Evolutionary conservation across 495 filamentous ascomycete species (phyloP), one percentile per base, ranked within the genome.

Genomic region (Emericellopsis terricola): DNA sequence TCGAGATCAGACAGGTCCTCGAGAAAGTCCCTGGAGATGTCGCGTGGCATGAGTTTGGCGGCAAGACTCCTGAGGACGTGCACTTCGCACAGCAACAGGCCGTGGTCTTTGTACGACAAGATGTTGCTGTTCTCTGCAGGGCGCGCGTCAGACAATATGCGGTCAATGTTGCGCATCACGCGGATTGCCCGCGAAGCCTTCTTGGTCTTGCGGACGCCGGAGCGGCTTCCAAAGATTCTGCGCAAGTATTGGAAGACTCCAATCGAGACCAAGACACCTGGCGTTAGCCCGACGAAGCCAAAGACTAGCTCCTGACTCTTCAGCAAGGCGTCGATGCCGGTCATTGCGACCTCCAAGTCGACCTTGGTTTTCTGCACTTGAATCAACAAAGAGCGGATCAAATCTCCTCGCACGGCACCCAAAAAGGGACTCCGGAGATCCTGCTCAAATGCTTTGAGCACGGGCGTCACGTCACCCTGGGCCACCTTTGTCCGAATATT

Each of bases 291-390:
- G 29, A 97, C 71, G 47, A 97, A 92, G 48, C 84, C 89, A 58
- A 97, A 97, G 19, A 97, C 81, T 31, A 97, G 73, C 48, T 97
- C 87, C 47, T 97, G 89, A 43, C 83, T 92, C 58, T 87, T 94
- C 9, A 97, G 60, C 15, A 97, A 62, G 17, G 82, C 59, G 53
- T 97, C 84, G 36, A 97, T 96, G 10, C 89, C 89, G 36, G 80
- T 78, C 50, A 96, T 80, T 11, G 89, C 89, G 37, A 97, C 75
- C 52, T 97, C 89, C 7, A 96, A 78, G 44, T 97, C 89, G 18
- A 97, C 89, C 59, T 96, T 97, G 1, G 89, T 96, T 62, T 96
- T 97, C 49, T 97, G 89, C 29, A 97, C 73, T 49, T 97, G 89
- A 29, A 97, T 94, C 19, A 97, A 65, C 32, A 97, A 68, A 15